These are phyloP conservation scores for Rhodotorula mucilaginosa DNA, from an alignment of 1,284 basidiomycete genomes.

Conservation along the genomic window DNA sequence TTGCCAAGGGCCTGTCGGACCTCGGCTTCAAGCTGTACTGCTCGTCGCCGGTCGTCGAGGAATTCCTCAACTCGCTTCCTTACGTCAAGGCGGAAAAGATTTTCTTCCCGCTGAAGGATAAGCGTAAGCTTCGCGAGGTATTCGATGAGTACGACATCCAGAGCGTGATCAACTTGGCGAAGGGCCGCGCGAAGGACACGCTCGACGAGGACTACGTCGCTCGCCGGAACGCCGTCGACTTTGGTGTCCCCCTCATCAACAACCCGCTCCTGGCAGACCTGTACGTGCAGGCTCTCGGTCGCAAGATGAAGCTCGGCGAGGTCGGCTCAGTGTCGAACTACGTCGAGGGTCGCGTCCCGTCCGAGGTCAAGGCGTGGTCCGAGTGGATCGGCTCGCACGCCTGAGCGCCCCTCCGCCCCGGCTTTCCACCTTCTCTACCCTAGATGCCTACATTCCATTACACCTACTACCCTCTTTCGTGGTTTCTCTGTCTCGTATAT, in stretches of 20 bases:
- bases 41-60: slow-evolving; percentile 75
- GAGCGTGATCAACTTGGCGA: slow-evolving; percentile 90
- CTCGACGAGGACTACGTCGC: slow-evolving; percentile 97
- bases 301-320: slow-evolving; percentile 83
- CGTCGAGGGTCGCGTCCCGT: slow-evolving; percentile 83
- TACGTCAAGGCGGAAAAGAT: slow-evolving; percentile 82
- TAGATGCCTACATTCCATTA: neutral
- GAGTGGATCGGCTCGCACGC: slow-evolving; percentile 40
- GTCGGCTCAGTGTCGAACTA: slow-evolving; percentile 80
- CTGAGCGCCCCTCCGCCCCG: neutral
- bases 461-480: no score
- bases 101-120: slow-evolving; percentile 95
- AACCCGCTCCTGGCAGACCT: slow-evolving; percentile 84
- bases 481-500: neutral
- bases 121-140: slow-evolving; percentile 86
- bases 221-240: slow-evolving; percentile 56
- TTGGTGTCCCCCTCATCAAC: slow-evolving; percentile 71
- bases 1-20: slow-evolving; percentile 72
- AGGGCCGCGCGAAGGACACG: slow-evolving; percentile 70
- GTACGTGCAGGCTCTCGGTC: slow-evolving; percentile 84
- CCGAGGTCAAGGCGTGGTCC: slow-evolving; percentile 63
- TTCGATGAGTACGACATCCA: slow-evolving; percentile 72
- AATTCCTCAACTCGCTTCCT: slow-evolving; percentile 77
- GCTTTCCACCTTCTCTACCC: neutral
- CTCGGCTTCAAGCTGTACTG: slow-evolving; percentile 92